A percentile compares a stretch with the other conserved stretches of the same genome.
These are phyloP conservation scores for Funneliformis mosseae DNA, from an alignment of 192 early-diverging fungal genomes.

Conservation along the genomic window DNA sequence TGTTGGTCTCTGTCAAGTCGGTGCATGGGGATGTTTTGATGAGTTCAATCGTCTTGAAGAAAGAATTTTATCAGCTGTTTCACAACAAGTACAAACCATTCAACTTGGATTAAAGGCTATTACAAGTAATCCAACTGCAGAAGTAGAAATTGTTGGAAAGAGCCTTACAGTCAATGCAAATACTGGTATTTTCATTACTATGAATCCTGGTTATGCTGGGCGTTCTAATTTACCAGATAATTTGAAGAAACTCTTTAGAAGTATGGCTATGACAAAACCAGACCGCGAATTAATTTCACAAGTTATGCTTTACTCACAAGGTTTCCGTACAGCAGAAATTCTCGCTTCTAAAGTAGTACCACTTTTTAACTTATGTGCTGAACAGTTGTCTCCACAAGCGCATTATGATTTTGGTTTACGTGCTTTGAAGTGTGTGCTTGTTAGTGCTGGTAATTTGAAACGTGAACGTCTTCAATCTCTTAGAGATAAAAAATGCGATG, in stretches of 20 bases:
- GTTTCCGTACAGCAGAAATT: constrained; percentile 93
- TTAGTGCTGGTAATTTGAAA: constrained; percentile 99
- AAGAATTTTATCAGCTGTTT: constrained; percentile 96
- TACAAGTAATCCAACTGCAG: constrained; percentile 62
- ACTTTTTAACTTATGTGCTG: constrained; percentile 91
- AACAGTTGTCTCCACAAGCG: constrained; percentile 93
- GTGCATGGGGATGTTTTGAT: constrained; percentile 99
- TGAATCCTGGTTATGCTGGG: constrained; percentile 99
- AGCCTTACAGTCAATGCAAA: constrained; percentile 80
- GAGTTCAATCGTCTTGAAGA: constrained; percentile 99
- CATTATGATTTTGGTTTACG: constrained; percentile 99
- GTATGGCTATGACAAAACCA: constrained; percentile 98
- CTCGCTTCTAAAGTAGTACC: constrained; percentile 97
- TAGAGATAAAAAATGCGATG: constrained; percentile 43
- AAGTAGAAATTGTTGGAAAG: constrained; percentile 94
- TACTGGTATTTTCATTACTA: constrained; percentile 94
- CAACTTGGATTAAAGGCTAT: constrained; percentile 84
- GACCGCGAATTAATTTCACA: constrained; percentile 98
- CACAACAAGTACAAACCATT: constrained; percentile 99
- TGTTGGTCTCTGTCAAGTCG: constrained; percentile 97
- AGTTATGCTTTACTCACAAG: constrained; percentile 99
- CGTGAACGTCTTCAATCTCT: constrained; percentile 70
- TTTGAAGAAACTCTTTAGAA: constrained; percentile 97
- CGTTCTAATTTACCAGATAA: constrained; percentile 99
- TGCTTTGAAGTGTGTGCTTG: constrained; percentile 96